Evolutionary conservation across 1,284 basidiomycete genomes (phyloP).

Genomic region (Apiotrichum sp.): DNA sequence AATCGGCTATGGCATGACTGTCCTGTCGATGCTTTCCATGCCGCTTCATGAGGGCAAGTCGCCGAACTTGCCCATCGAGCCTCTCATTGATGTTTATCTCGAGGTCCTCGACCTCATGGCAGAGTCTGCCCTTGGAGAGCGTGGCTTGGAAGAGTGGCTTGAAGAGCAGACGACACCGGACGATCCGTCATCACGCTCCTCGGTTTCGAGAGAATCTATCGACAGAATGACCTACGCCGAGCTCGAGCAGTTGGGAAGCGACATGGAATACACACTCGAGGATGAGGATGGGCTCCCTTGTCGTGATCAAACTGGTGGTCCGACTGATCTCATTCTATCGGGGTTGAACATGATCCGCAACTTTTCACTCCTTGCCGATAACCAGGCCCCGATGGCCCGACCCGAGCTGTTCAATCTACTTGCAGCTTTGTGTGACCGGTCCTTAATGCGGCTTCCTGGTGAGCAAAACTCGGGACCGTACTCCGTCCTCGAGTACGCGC

Average conservation of each 20-base stretch:
- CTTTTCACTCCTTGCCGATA: conserved; percentile 68
- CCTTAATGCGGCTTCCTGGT: conserved; percentile 48
- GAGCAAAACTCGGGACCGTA: conserved; percentile 47
- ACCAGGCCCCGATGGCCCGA: conserved; percentile 61
- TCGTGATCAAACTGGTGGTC: conserved; percentile 24
- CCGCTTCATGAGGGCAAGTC: conserved; percentile 45
- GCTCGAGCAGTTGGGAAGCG: conserved; percentile 78
- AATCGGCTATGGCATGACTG: conserved; percentile 82
- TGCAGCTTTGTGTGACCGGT: conserved; percentile 57
- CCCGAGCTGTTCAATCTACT: conserved; percentile 61
- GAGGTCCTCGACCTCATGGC: conserved; percentile 82
- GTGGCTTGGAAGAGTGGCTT: conserved; percentile 50
- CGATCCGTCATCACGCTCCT: not conserved
- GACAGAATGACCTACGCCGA: conserved; percentile 70
- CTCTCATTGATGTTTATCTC: conserved; percentile 75
- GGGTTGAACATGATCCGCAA: conserved; percentile 81
- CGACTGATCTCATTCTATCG: conserved; percentile 59
- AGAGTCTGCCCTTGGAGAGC: conserved; percentile 63
- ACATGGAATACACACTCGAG: conserved; percentile 71
- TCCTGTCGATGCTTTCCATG: conserved; percentile 66
- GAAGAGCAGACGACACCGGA: conserved; percentile 1
- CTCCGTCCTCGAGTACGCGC: conserved; percentile 64
- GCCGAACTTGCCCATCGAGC: conserved; percentile 64
- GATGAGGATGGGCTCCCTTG: conserved; percentile 35
- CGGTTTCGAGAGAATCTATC: conserved; percentile 53